Evolutionary conservation across 768 basidiomycete species (phyloP).

Genomic region (Lactarius tabidus): DNA sequence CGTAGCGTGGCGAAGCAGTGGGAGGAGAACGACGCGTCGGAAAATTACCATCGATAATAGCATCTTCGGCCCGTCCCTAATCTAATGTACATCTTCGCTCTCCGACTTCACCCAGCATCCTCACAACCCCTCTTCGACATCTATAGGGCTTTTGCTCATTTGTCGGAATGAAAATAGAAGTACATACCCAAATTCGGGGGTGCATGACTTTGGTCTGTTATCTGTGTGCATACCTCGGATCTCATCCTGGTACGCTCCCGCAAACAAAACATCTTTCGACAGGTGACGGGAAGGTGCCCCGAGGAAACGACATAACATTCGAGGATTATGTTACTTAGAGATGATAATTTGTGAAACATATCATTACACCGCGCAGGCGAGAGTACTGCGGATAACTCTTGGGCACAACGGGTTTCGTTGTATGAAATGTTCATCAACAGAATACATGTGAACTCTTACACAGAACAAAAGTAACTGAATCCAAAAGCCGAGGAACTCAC

Average conservation of each 20-base stretch:
- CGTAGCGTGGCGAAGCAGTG: not conserved
- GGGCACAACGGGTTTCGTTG: constrained; percentile 5
- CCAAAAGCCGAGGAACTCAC: constrained; percentile 11
- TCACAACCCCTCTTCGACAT: constrained; percentile 1
- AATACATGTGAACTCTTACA: not conserved
- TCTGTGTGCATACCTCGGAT: not conserved
- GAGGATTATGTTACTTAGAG: not conserved
- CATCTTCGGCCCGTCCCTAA: constrained; percentile 5
- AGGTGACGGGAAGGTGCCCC: not conserved
- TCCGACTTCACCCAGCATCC: not conserved
- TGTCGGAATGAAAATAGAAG: constrained; percentile 20
- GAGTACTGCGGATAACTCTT: constrained; percentile 2
- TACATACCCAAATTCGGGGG: not conserved
- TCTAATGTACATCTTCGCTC: not conserved
- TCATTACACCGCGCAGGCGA: not conserved
- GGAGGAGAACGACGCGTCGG: constrained; percentile 7
- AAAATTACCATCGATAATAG: constrained; percentile 14
- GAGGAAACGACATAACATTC: not conserved
- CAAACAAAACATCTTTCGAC: not conserved
- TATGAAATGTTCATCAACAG: constrained; percentile 14
- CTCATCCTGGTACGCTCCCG: not conserved
- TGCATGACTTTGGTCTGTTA: constrained; percentile 1
- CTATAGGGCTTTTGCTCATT: constrained; percentile 1
- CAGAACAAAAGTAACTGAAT: constrained; percentile 14
- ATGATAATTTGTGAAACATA: not conserved